Evolutionary conservation across 345 rosid species (phyloP).

Genomic region (Bruguiera sexangula): DNA sequence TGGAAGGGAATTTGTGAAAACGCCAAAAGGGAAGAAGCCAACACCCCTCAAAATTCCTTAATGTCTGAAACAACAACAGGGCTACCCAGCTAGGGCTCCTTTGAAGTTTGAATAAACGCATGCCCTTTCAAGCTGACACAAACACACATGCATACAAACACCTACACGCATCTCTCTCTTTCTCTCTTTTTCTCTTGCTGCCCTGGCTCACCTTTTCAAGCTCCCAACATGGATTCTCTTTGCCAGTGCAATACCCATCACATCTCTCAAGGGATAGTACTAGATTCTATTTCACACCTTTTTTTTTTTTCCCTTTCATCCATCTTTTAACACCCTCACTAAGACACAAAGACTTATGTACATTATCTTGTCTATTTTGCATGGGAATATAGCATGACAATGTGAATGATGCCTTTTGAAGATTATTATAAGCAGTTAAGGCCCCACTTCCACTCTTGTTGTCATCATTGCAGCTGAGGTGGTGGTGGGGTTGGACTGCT

Average conservation of each 20-base stretch:
- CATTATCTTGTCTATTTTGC: slow-evolving; percentile 24
- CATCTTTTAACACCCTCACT: not conserved
- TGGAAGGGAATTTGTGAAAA: slow-evolving; percentile 18
- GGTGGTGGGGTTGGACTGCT: slow-evolving; percentile 38
- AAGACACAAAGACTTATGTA: not conserved
- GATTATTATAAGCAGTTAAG: slow-evolving; percentile 21
- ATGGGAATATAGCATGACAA: slow-evolving; percentile 26
- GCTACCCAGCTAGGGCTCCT: not conserved
- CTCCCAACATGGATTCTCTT: slow-evolving; percentile 50
- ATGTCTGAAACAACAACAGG: slow-evolving; percentile 18
- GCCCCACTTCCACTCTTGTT: slow-evolving; percentile 33
- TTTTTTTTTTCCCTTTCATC: slow-evolving; percentile 17
- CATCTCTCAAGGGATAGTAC: slow-evolving; percentile 48
- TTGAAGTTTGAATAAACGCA: slow-evolving; percentile 34
- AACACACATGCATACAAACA: slow-evolving; percentile 9
- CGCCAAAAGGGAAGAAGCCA: slow-evolving; percentile 30
- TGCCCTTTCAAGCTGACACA: slow-evolving; percentile 40
- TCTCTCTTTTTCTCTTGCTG: not conserved
- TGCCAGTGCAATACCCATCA: slow-evolving; percentile 48
- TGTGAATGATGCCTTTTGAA: slow-evolving; percentile 16
- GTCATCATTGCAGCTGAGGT: slow-evolving; percentile 46
- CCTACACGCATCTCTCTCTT: not conserved
- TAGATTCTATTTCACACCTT: slow-evolving; percentile 31
- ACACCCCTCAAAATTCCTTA: slow-evolving; percentile 4
- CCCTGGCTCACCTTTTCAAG: slow-evolving; percentile 53